Evolutionary conservation across 441 rosid species (phyloP).

Genomic region (Cnidoscolus chayamansa): DNA sequence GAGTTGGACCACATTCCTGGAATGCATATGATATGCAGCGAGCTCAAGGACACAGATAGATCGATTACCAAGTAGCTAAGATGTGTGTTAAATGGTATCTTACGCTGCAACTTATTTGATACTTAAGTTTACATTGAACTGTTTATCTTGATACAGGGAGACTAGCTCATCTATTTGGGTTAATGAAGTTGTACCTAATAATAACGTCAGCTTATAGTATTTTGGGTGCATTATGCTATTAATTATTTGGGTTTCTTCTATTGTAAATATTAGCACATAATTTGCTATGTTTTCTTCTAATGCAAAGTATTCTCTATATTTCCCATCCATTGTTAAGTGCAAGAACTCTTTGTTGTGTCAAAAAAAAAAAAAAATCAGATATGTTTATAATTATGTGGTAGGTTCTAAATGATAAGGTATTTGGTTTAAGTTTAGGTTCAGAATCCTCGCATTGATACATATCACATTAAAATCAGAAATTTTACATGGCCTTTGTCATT

Average conservation of each 20-base stretch:
- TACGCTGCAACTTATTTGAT: constrained; percentile 39
- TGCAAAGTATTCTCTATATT: constrained; percentile 8
- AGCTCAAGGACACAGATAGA: constrained; percentile 70
- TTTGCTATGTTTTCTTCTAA: constrained; percentile 9
- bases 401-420: too few relatives aligned
- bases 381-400: too few relatives aligned
- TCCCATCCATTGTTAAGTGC: neutral
- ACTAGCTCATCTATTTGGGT: constrained; percentile 19
- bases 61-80: constrained; percentile 26
- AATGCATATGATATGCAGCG: constrained; percentile 64
- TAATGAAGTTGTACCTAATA: constrained; percentile 33
- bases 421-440: too few relatives aligned
- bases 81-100: constrained; percentile 37
- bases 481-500: too few relatives aligned
- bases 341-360: too few relatives aligned
- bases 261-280: constrained; percentile 14
- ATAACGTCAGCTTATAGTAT: constrained; percentile 22
- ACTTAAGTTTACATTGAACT: constrained; percentile 26
- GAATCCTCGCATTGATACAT: too few relatives aligned
- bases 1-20: constrained; percentile 60
- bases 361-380: too few relatives aligned
- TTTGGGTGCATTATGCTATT: constrained; percentile 21
- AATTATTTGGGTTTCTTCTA: constrained; percentile 16
- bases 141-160: constrained; percentile 28
- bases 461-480: too few relatives aligned